Conservation (phyloP, 441 rosid genomes). For the Erysimum pusillum region DNA sequence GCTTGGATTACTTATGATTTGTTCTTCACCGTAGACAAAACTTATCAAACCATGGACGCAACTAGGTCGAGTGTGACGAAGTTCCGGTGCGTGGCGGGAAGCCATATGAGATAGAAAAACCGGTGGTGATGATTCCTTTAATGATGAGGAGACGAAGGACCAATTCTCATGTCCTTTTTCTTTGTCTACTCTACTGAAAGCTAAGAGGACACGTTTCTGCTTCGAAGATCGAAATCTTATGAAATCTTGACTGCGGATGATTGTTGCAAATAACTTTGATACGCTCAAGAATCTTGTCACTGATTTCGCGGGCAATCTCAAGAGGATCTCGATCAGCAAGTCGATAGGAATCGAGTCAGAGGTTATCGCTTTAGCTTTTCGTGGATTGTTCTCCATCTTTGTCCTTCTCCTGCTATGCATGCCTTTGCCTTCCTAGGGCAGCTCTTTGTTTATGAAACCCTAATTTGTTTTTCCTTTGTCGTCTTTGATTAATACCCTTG, state of each 20-base stretch:
- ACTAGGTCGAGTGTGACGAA: background rate
- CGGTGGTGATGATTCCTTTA: background rate
- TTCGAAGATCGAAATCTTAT: background rate
- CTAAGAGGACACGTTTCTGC: background rate
- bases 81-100: background rate
- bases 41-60: background rate
- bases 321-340: conserved; percentile 1
- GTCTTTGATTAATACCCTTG: background rate
- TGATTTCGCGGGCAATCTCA: conserved; percentile 1
- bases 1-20: conserved; percentile 5
- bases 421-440: background rate
- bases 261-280: background rate
- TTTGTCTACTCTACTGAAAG: background rate
- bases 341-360: background rate
- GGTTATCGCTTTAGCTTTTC: background rate
- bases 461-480: background rate
- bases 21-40: background rate
- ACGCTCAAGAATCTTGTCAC: background rate
- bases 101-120: background rate
- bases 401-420: background rate
- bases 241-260: conserved; percentile 11
- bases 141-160: background rate
- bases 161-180: background rate
- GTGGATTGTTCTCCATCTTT: background rate
- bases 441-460: conserved; percentile 14